A percentile compares a stretch with the other conserved stretches of the same genome.
These are phyloP conservation scores for Caloboletus inedulis DNA, from an alignment of 1,284 basidiomycete genomes.

Conservation along the genomic window DNA sequence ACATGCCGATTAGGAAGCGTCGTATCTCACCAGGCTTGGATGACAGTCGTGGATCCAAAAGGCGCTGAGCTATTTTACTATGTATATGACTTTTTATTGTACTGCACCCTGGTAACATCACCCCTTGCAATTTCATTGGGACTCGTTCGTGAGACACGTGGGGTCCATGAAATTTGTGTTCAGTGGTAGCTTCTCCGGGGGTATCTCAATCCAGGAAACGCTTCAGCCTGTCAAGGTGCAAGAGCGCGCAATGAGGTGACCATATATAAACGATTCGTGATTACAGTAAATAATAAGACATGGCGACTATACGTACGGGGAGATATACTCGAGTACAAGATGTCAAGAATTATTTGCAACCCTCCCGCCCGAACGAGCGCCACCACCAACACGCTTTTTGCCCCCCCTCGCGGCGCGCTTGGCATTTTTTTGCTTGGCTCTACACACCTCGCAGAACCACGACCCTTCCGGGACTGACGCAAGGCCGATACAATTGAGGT, in stretches of 20 bases:
- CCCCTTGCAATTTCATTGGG: conserved; percentile 6
- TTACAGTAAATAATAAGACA: conserved; percentile 30
- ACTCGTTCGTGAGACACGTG: no score
- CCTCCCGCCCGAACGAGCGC: conserved; percentile 32
- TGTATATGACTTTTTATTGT: conserved; percentile 29
- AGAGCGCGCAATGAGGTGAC: not conserved
- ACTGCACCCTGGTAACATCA: conserved; percentile 13
- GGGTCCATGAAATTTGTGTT: not conserved
- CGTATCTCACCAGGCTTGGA: conserved; percentile 59
- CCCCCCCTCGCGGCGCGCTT: conserved; percentile 33
- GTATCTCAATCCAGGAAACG: no score
- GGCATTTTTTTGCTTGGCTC: conserved; percentile 44
- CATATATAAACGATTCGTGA: conserved; percentile 1
- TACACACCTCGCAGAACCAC: conserved; percentile 81
- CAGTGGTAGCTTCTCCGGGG: not conserved
- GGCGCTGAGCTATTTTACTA: conserved; percentile 48
- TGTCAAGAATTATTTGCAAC: conserved; percentile 32
- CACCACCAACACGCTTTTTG: conserved; percentile 37
- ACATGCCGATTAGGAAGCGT: conserved; percentile 47
- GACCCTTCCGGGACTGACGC: conserved; percentile 68
- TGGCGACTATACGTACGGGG: conserved; percentile 12
- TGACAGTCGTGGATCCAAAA: conserved; percentile 56
- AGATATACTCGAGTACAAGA: conserved; percentile 1
- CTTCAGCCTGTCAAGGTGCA: not conserved
- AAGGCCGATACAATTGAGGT: conserved; percentile 77